Evolutionary conservation across 2,329 filamentous ascomycete species (phyloP).

Genomic region (Alternaria brassicae): DNA sequence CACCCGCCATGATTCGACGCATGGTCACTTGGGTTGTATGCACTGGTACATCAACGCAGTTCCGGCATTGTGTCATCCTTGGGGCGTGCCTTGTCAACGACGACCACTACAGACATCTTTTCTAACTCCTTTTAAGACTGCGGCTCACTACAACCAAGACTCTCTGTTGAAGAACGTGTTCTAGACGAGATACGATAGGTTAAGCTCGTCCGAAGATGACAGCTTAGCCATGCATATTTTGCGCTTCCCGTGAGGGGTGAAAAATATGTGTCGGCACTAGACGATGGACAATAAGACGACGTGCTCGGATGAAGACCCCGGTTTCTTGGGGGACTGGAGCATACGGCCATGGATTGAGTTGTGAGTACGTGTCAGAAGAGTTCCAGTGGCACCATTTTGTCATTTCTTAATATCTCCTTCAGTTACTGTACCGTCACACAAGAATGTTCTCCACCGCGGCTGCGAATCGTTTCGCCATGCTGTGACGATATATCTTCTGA

Average conservation of each 20-base stretch:
- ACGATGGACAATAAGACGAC: neutral
- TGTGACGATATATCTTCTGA: neutral
- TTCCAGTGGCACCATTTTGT: neutral
- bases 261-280: neutral
- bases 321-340: neutral
- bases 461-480: neutral
- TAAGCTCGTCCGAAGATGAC: neutral
- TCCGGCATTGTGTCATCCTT: constrained; percentile 5
- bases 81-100: neutral
- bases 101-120: neutral
- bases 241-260: neutral
- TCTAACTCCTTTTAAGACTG: neutral
- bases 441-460: neutral
- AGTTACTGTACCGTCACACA: neutral
- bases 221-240: neutral
- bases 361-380: neutral
- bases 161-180: neutral
- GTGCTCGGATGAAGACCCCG: no score
- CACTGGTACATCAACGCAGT: neutral
- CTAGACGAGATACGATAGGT: neutral
- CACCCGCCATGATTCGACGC: neutral
- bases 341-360: neutral
- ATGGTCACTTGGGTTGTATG: no score
- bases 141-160: neutral
- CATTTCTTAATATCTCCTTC: neutral